Base-by-base conservation (phyloP, 2,329 filamentous ascomycete genomes). In the Amauroascus verrucosus region DNA sequence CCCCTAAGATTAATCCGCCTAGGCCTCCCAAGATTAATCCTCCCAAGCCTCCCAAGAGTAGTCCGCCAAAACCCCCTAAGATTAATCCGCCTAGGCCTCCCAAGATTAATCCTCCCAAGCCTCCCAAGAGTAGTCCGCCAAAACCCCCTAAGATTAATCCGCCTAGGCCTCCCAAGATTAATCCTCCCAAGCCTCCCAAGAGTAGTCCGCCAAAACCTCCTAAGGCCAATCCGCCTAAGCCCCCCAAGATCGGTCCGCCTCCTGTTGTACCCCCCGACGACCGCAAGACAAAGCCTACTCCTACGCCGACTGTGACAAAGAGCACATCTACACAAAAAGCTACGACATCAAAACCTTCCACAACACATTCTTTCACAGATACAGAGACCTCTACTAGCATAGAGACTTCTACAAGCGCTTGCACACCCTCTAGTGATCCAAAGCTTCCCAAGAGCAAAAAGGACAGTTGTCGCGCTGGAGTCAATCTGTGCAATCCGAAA, bases 1-100 rank as follows among this genome's bases (percentile, higher is more conserved):
- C n/a, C 11, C 37, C 37, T 6, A 40, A 40, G n/a, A 61, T 60
- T 56, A 52, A 59, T 55, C 57, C 60, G 56, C 33, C 57, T 58
- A 59, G 63, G 58, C 60, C 67, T 65, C 14, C 33, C 13, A 35
- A 35, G 13, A 35, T 13, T 30, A 30, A 30, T 4, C 4, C 9
- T 30, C 26, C 26, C 26, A 30, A 30, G 9, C 5, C 9, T 5
- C 26, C 26, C 9, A 9, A 30, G 26, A 30, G 4, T 30, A n/a
- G n/a, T n/a, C n/a, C n/a, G n/a, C 26, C 26, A 4, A 30, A 30
- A 30, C 5, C 9, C 5, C 26, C 26, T 30, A 30, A 30, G 26
- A 9, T 30, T 30, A 4, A 4, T 5, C 5, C 9, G 26, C 26
- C 26, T 30, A 30, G 9, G 26, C 4, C 9, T 30, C 26, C 26